phyloP scores from a whole-genome alignment of 371 early-diverging fungal genomes.

The Syncephalis fuscata region DNA sequence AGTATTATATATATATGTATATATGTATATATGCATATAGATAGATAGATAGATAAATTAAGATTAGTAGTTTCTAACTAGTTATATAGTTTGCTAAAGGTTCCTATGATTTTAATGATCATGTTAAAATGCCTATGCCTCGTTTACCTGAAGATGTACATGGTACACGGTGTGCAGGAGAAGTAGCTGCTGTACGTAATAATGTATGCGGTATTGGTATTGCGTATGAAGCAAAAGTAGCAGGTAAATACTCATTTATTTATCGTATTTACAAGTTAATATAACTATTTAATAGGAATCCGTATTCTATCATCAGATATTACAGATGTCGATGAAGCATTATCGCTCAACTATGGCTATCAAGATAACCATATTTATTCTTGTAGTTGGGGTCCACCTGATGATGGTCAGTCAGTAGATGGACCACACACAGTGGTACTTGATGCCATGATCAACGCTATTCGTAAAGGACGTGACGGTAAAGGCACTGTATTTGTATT shows the following conservation, averaged over 20 bases:
- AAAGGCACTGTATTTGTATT: slow-evolving; percentile 84
- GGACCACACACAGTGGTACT: slow-evolving; percentile 64
- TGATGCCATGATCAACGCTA: slow-evolving; percentile 69
- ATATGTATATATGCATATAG: background rate
- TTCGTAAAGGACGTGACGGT: slow-evolving; percentile 68
- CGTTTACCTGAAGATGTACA: slow-evolving; percentile 66
- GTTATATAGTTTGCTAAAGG: slow-evolving; percentile 48
- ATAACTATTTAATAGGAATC: slow-evolving; percentile 23
- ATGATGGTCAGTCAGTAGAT: slow-evolving; percentile 79
- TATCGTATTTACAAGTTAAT: too few species aligned
- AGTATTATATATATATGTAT: slow-evolving; percentile 10
- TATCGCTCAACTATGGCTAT: slow-evolving; percentile 69
- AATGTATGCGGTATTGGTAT: slow-evolving; percentile 91
- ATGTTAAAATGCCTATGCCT: slow-evolving; percentile 58
- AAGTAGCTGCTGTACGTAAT: slow-evolving; percentile 83
- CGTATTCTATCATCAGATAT: slow-evolving; percentile 80
- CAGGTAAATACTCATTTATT: slow-evolving; percentile 40
- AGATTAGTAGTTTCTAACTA: too few species aligned
- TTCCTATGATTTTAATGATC: slow-evolving; percentile 88
- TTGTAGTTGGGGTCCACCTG: slow-evolving; percentile 92
- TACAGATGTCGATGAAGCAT: slow-evolving; percentile 80
- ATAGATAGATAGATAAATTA: too few species aligned
- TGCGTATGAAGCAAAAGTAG: slow-evolving; percentile 73
- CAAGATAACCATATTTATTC: slow-evolving; percentile 85
- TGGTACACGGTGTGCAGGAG: slow-evolving; percentile 95